phyloP scores from a whole-genome alignment of 176 grass and related monocot species.

The Cenchrus purpureus region DNA sequence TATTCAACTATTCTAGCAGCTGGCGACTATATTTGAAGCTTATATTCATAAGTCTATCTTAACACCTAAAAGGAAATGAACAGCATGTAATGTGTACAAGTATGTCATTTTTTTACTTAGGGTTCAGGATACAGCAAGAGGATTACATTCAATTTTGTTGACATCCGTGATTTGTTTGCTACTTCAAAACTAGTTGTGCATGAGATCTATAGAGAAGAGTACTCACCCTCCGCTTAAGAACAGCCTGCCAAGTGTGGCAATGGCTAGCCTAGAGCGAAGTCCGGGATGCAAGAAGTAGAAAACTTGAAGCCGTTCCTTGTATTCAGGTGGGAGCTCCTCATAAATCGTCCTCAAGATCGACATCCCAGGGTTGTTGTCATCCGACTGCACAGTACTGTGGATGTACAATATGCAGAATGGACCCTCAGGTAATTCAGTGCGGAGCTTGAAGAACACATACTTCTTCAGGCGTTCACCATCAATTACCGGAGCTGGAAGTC shows the following conservation, averaged over 20 bases:
- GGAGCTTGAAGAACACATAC: slow-evolving; percentile 74
- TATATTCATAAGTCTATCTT: background rate
- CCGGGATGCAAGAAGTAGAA: slow-evolving; percentile 92
- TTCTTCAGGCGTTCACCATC: slow-evolving; percentile 78
- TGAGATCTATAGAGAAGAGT: slow-evolving; percentile 13
- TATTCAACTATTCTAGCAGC: background rate
- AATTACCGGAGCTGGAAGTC: slow-evolving; percentile 72
- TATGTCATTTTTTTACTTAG: background rate
- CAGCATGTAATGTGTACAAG: background rate
- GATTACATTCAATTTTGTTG: background rate
- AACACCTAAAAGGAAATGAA: background rate
- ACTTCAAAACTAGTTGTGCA: background rate
- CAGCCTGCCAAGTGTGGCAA: slow-evolving; percentile 81
- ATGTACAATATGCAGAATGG: slow-evolving; percentile 91
- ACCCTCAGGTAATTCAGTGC: slow-evolving; percentile 60
- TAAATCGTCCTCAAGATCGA: slow-evolving; percentile 83
- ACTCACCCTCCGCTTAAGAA: slow-evolving; percentile 91
- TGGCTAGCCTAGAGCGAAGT: slow-evolving; percentile 68
- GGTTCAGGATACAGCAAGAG: background rate
- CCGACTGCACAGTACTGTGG: slow-evolving; percentile 83
- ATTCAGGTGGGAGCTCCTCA: slow-evolving; percentile 76
- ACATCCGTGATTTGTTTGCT: background rate
- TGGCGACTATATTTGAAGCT: background rate
- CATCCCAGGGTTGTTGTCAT: slow-evolving; percentile 95
- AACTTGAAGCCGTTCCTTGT: slow-evolving; percentile 76